phyloP scores from a whole-genome alignment of 371 early-diverging fungal genomes.

The Mucor velutinosus region DNA sequence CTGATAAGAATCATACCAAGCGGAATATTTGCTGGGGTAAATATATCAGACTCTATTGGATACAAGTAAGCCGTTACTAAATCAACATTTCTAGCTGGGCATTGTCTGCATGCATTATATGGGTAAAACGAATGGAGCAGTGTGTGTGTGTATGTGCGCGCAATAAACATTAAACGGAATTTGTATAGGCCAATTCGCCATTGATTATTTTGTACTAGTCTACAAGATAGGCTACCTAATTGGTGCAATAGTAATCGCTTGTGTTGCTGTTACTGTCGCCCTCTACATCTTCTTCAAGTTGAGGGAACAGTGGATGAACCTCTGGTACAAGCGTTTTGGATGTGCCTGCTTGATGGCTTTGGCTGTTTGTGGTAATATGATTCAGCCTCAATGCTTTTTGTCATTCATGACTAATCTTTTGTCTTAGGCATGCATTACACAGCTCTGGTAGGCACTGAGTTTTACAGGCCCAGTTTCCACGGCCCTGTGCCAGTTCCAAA shows the following conservation, averaged over 20 bases:
- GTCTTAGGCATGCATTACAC: conserved; percentile 51
- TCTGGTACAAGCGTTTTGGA: conserved; percentile 50
- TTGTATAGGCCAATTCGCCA: conserved; percentile 47
- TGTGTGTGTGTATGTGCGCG: neutral
- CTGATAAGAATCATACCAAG: conserved; percentile 39
- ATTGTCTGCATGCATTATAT: conserved; percentile 49
- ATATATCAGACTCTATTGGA: too few relatives aligned
- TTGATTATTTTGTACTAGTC: conserved; percentile 31
- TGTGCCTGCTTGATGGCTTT: conserved; percentile 46
- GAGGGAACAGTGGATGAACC: conserved; percentile 46
- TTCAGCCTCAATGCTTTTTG: neutral
- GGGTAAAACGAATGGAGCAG: conserved; percentile 21
- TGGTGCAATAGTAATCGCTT: conserved; percentile 41
- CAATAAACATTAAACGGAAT: neutral
- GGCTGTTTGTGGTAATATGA: conserved; percentile 44
- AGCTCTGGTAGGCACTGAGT: conserved; percentile 43
- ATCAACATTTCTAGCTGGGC: conserved; percentile 27
- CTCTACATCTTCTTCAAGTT: conserved; percentile 49
- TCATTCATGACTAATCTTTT: neutral
- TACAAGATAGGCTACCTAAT: conserved; percentile 29
- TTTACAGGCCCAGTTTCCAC: conserved; percentile 19
- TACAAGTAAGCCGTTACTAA: neutral
- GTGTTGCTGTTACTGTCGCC: conserved; percentile 36
- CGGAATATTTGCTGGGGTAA: conserved; percentile 46
- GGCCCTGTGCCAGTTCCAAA: conserved; percentile 33